A percentile compares a stretch with the other conserved stretches of the same genome.
These are phyloP conservation scores for Rhexocercosporidium sp. DNA, from an alignment of 2,329 filamentous ascomycete genomes.

Conservation along the genomic window DNA sequence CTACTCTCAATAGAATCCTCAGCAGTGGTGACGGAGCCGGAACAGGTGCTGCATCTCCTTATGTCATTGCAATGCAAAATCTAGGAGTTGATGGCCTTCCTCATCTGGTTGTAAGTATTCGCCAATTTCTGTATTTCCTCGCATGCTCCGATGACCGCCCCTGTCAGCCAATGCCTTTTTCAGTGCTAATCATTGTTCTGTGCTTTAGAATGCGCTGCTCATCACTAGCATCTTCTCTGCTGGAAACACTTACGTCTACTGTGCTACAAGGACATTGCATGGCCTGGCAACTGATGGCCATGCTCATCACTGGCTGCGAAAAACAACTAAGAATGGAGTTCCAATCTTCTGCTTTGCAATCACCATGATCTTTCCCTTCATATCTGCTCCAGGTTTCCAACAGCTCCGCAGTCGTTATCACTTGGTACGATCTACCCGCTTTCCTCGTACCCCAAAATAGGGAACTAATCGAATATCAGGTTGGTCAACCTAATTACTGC, in stretches of 20 bases:
- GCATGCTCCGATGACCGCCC: background rate
- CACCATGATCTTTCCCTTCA: slow-evolving; percentile 69
- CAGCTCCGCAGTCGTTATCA: slow-evolving; percentile 44
- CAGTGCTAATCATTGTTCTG: background rate
- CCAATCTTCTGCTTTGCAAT: slow-evolving; percentile 64
- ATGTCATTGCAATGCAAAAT: slow-evolving; percentile 64
- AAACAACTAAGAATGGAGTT: slow-evolving; percentile 64
- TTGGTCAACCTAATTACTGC: slow-evolving; percentile 63
- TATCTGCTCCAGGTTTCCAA: slow-evolving; percentile 72
- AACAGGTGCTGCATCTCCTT: slow-evolving; percentile 46
- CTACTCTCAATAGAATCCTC: slow-evolving; percentile 46
- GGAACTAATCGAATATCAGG: slow-evolving; percentile 13
- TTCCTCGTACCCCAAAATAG: background rate
- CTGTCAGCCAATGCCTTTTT: background rate
- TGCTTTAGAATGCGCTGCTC: slow-evolving; percentile 61
- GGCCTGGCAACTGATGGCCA: slow-evolving; percentile 69
- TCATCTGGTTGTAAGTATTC: slow-evolving; percentile 55
- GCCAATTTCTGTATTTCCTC: no score
- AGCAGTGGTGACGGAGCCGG: slow-evolving; percentile 55
- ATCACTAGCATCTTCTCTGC: slow-evolving; percentile 69
- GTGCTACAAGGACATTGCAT: slow-evolving; percentile 70
- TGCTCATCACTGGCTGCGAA: slow-evolving; percentile 58
- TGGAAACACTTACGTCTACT: slow-evolving; percentile 66
- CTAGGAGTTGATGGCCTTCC: slow-evolving; percentile 67
- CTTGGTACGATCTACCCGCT: slow-evolving; percentile 31